A percentile compares a stretch with the other conserved stretches of the same genome.
Conservation (phyloP, 2,329 filamentous ascomycete genomes). For the Calonectria fujianensis region DNA sequence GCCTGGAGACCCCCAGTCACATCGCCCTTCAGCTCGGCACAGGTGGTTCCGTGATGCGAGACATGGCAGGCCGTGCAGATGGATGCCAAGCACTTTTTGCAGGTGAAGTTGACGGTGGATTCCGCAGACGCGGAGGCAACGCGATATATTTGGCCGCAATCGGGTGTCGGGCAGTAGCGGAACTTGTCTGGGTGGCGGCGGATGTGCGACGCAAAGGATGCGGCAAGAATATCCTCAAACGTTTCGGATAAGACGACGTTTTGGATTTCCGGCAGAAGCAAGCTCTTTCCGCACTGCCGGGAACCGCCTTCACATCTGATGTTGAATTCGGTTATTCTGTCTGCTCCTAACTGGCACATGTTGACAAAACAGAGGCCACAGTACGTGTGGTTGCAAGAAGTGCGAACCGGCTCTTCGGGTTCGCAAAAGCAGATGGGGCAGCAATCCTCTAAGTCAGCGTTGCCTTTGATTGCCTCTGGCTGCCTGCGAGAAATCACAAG, state of each 20-base stretch:
- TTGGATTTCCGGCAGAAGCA: slow-evolving; percentile 5
- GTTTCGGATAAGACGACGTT: slow-evolving; percentile 15
- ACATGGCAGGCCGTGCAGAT: slow-evolving; percentile 61
- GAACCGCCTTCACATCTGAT: slow-evolving; percentile 6
- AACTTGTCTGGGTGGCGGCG: slow-evolving; percentile 25
- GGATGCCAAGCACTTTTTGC: slow-evolving; percentile 59
- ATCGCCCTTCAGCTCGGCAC: slow-evolving; percentile 58
- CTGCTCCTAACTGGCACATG: slow-evolving; percentile 16
- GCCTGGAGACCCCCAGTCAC: slow-evolving; percentile 52
- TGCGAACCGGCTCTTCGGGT: slow-evolving; percentile 21
- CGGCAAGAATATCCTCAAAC: slow-evolving; percentile 11
- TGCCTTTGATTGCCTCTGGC: fast-evolving
- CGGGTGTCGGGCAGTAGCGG: slow-evolving; percentile 29
- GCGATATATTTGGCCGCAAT: slow-evolving; percentile 28
- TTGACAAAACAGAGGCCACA: slow-evolving; percentile 15
- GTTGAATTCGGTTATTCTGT: neutral
- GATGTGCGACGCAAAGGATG: slow-evolving; percentile 23
- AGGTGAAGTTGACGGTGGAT: slow-evolving; percentile 52
- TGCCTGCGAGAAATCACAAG: neutral
- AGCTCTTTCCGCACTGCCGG: neutral
- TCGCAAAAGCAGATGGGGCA: slow-evolving; percentile 25
- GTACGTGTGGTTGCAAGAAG: slow-evolving; percentile 25
- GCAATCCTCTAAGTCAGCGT: neutral
- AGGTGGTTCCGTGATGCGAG: slow-evolving; percentile 59
- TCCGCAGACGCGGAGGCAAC: neutral